A percentile compares a stretch with the other conserved stretches of the same genome.
These are phyloP conservation scores for Fraxinus angustifolia DNA, from an alignment of 305 asterid genomes.

Conservation along the genomic window DNA sequence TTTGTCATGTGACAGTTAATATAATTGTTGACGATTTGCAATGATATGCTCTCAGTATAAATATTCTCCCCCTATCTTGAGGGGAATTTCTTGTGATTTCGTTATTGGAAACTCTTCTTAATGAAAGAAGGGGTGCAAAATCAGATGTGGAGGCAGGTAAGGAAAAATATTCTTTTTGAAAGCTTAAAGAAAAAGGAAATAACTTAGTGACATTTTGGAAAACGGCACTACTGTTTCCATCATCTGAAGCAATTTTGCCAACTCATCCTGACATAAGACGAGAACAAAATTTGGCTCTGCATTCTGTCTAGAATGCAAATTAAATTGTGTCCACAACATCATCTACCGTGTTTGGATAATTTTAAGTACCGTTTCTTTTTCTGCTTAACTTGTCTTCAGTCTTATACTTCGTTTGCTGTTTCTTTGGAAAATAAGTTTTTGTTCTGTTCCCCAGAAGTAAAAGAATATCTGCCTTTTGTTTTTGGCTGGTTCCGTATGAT, in stretches of 20 bases:
- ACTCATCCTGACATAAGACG: not conserved
- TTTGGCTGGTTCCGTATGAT: constrained; percentile 16
- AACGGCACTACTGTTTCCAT: not conserved
- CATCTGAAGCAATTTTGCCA: not conserved
- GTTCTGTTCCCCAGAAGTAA: not conserved
- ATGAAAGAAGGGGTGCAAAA: not conserved
- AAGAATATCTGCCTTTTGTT: not conserved
- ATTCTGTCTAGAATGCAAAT: not conserved
- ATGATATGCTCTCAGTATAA: not conserved
- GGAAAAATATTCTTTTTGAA: not conserved
- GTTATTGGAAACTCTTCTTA: not conserved
- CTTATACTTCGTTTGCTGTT: not conserved
- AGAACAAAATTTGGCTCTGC: not conserved
- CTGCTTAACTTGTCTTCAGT: not conserved
- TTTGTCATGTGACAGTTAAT: not conserved
- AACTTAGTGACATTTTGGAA: not conserved
- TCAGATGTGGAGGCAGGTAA: not conserved
- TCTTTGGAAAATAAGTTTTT: not conserved
- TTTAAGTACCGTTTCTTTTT: not conserved
- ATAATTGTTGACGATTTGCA: not conserved
- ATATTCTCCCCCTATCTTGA: not conserved
- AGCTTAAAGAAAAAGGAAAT: not conserved
- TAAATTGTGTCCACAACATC: not conserved
- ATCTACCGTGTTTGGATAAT: constrained; percentile 1
- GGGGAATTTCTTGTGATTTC: not conserved